Evolutionary conservation across 371 early-diverging fungal genomes (phyloP).

Genomic region (Mortierella sp.): DNA sequence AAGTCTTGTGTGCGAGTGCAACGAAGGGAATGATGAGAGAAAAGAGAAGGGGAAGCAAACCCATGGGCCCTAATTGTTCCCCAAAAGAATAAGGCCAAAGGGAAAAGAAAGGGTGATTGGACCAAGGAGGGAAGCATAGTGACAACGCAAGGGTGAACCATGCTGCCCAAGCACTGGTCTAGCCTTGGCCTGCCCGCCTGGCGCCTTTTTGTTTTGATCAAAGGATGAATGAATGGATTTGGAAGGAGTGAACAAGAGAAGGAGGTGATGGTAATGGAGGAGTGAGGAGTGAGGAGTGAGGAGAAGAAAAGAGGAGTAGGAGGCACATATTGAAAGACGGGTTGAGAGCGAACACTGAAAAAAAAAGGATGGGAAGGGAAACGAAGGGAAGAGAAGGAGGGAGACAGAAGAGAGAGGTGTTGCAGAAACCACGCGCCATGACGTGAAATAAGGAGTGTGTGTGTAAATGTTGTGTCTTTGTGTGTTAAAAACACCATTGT

Average conservation of each 20-base stretch:
- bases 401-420: neutral
- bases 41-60: neutral
- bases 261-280: neutral
- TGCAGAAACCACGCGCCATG: slow-evolving; percentile 14
- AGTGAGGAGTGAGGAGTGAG: neutral
- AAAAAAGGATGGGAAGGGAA: slow-evolving; percentile 9
- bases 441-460: no score
- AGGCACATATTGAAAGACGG: neutral
- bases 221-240: neutral
- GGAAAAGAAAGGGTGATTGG: neutral
- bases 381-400: neutral
- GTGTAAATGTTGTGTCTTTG: neutral
- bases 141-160: neutral
- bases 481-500: slow-evolving; percentile 3
- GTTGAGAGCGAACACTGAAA: slow-evolving; percentile 13
- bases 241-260: neutral
- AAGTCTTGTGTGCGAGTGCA: neutral
- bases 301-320: slow-evolving; percentile 4
- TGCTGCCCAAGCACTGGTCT: neutral
- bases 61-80: slow-evolving; percentile 4
- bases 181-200: neutral
- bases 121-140: slow-evolving; percentile 4
- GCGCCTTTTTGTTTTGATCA: neutral
- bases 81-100: neutral
- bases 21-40: neutral